These are phyloP conservation scores for Karstenula rhodostoma DNA, from an alignment of 2,329 filamentous ascomycete genomes.

Conservation along the genomic window DNA sequence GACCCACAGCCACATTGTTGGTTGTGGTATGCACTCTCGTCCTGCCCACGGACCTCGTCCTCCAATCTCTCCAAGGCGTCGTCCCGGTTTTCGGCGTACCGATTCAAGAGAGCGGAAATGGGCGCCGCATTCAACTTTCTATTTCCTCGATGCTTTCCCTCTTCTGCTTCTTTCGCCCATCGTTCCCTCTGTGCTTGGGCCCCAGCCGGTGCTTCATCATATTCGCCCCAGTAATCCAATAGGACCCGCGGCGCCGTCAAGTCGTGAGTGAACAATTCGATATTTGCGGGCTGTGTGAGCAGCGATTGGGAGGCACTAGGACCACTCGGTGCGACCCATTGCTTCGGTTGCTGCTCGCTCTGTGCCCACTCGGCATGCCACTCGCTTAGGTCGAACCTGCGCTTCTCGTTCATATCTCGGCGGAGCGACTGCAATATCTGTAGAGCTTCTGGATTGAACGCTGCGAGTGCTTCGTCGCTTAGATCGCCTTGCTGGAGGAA, in stretches of 20 bases:
- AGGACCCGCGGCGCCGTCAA: neutral
- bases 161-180: neutral
- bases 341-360: neutral
- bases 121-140: neutral
- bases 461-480: neutral
- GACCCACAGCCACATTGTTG: no score
- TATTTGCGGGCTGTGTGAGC: neutral
- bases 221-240: neutral
- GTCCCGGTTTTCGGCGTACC: no score
- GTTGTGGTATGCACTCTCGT: no score
- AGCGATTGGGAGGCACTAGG: neutral
- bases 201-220: neutral
- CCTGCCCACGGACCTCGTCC: no score
- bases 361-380: slow-evolving; percentile 4
- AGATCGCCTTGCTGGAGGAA: slow-evolving; percentile 3
- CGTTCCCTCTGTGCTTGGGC: neutral
- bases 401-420: neutral
- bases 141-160: neutral
- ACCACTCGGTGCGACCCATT: neutral
- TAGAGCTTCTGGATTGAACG: neutral
- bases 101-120: neutral
- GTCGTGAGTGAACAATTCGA: neutral
- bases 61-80: no score
- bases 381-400: neutral
- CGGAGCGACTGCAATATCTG: neutral